Evolutionary conservation across 2,329 filamentous ascomycete species (phyloP).

Genomic region (Scedosporium minutisporum): DNA sequence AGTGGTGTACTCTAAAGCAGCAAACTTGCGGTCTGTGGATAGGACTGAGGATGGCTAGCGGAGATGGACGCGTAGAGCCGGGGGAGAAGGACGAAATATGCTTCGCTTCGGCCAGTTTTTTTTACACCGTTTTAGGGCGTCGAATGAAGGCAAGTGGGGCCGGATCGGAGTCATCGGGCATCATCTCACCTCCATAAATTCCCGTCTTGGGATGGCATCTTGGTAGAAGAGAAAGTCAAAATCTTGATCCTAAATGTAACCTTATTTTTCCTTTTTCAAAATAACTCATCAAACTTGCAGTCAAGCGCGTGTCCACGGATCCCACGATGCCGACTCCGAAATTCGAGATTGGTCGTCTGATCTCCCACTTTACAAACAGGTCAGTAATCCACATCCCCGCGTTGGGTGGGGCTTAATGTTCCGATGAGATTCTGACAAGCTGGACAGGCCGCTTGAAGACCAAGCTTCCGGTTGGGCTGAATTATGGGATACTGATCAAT

Average conservation of each 20-base stretch:
- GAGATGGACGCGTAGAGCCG: too few species aligned
- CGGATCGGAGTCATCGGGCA: not conserved
- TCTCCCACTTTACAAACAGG: not conserved
- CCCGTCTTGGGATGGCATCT: not conserved
- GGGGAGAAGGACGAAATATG: not conserved
- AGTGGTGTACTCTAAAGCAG: too few species aligned
- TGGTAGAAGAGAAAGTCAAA: not conserved
- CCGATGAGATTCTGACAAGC: not conserved
- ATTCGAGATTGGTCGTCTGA: not conserved
- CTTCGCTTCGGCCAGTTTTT: not conserved
- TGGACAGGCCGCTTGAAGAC: not conserved
- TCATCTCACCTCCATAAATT: not conserved
- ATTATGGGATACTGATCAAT: constrained; percentile 2
- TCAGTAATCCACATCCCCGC: not conserved
- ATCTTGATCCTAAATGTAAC: too few species aligned
- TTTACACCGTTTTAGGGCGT: not conserved
- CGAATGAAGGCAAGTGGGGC: not conserved
- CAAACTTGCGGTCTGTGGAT: too few species aligned
- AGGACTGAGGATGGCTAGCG: too few species aligned
- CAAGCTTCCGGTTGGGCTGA: constrained; percentile 4
- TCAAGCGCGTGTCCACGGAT: not conserved
- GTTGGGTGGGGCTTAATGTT: not conserved
- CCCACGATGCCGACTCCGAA: not conserved
- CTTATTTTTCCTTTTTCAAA: not conserved
- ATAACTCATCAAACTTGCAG: not conserved